A percentile compares a stretch with the other conserved stretches of the same genome.
phyloP scores from a whole-genome alignment of 805 yeast genomes.

The Kurtzmaniella cleridarum region DNA sequence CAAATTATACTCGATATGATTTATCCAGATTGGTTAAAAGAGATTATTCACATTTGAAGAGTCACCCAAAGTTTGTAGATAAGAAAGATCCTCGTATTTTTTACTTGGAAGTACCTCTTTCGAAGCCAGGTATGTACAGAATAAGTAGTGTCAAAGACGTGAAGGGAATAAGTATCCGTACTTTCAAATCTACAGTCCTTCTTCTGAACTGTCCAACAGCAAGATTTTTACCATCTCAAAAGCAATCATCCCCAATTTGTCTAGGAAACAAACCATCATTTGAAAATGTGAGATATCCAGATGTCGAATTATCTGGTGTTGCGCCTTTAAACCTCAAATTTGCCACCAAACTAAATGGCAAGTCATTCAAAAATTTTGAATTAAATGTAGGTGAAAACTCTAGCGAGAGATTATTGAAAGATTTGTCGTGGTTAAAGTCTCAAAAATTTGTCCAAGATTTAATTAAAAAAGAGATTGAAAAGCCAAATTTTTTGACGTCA shows the following conservation, averaged over 20 bases:
- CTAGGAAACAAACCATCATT: conserved; percentile 17
- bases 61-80: conserved; percentile 12
- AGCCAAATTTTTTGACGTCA: conserved; percentile 17
- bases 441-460: conserved; percentile 23
- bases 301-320: conserved; percentile 51
- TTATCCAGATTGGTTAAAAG: conserved; percentile 34
- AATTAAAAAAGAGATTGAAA: conserved; percentile 30
- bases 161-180: conserved; percentile 55
- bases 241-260: conserved; percentile 48
- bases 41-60: conserved; percentile 26
- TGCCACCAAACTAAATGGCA: conserved; percentile 21
- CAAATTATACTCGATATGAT: conserved; percentile 55
- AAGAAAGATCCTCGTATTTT: conserved; percentile 38
- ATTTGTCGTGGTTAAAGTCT: conserved; percentile 22
- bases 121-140: conserved; percentile 71
- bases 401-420: conserved; percentile 23
- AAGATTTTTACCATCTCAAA: conserved; percentile 34
- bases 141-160: conserved; percentile 62
- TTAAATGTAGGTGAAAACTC: conserved; percentile 14
- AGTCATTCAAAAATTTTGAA: conserved; percentile 16
- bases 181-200: conserved; percentile 55
- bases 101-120: conserved; percentile 61
- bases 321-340: conserved; percentile 50
- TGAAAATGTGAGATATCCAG: conserved; percentile 45
- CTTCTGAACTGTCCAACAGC: conserved; percentile 80